A percentile compares a stretch with the other conserved stretches of the same genome.
Conservation (phyloP, 2,329 filamentous ascomycete genomes). For the Colletotrichum incanum region DNA sequence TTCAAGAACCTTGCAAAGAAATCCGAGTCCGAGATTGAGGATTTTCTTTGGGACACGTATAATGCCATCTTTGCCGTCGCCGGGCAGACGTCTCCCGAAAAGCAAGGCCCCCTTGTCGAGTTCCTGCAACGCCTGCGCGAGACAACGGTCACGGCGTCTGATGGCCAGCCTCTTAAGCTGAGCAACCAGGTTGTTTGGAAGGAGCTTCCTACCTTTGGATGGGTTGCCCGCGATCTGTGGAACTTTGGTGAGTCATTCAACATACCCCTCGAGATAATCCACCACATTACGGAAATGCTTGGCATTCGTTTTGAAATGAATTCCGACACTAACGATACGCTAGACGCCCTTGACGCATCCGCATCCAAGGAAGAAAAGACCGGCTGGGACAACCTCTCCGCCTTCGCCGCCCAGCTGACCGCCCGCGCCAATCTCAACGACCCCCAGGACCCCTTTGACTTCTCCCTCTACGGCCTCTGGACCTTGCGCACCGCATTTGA, state of each 20-base stretch:
- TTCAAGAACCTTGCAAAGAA: conserved; percentile 36
- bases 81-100: conserved; percentile 43
- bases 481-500: conserved; percentile 49
- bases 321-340: background rate
- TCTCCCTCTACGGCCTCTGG: conserved; percentile 50
- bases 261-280: background rate
- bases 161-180: conserved; percentile 45
- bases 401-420: conserved; percentile 49
- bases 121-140: conserved; percentile 45
- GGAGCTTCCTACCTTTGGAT: conserved; percentile 50
- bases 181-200: conserved; percentile 47
- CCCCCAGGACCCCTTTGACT: conserved; percentile 45
- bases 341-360: conserved; percentile 43
- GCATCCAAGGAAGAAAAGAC: conserved; percentile 34
- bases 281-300: background rate
- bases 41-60: conserved; percentile 47
- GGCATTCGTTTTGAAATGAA: background rate
- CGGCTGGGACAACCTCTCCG: conserved; percentile 45
- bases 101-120: conserved; percentile 46
- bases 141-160: conserved; percentile 35
- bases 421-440: conserved; percentile 30
- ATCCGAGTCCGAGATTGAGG: conserved; percentile 29
- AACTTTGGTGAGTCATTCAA: conserved; percentile 47
- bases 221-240: conserved; percentile 47
- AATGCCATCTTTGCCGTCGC: conserved; percentile 46